Base-by-base conservation (phyloP, 768 basidiomycete genomes). In the Lactarius pseudohatsudake region DNA sequence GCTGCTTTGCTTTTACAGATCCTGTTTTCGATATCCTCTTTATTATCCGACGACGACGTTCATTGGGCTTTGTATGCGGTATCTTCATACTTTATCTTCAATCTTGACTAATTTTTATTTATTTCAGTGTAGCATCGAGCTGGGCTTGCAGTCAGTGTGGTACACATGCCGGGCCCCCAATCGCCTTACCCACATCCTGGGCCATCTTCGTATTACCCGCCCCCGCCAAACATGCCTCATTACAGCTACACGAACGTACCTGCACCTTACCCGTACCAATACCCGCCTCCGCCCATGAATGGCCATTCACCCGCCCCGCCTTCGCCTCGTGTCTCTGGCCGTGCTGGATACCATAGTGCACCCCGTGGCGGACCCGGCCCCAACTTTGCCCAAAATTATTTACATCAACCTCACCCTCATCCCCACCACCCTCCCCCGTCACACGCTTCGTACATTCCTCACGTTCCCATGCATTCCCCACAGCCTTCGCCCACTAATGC, bases 241-340 rank as follows among this genome's bases (percentile, higher is more conserved):
- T 75, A 72, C 61, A 57, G 61, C 18, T 76, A 72, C 59, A 28
- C 70, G 2, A 68, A 66, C 30, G 60, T 69, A n/a, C 73, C 72
- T 13, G 64, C 71, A 7, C 75, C 75, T 10, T 75, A 76, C 64
- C 64, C 65, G 40, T 77, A 78, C 60, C 74, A 70, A 47, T 75
- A 77, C 57, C 72, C 72, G 0, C 64, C 80, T 53, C 77, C 78
- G 6, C 81, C 79, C 61, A 77, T 81, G 75, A 79, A 78, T 66
- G 77, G 70, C 3, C 78, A 74, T 70, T 76, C 73, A 65, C 80
- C 75, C 64, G 76, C 73, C 65, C 74, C 70, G 26, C 78, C 74
- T 63, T 76, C 80, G 20, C 77, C 79, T 62, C 78, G 78, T 58
- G 69, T 77, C 20, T 75, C 73, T 54, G 72, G 70, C n/a, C 81